phyloP scores from a whole-genome alignment of 352 stramenopile species.

The Peronospora tabacina region DNA sequence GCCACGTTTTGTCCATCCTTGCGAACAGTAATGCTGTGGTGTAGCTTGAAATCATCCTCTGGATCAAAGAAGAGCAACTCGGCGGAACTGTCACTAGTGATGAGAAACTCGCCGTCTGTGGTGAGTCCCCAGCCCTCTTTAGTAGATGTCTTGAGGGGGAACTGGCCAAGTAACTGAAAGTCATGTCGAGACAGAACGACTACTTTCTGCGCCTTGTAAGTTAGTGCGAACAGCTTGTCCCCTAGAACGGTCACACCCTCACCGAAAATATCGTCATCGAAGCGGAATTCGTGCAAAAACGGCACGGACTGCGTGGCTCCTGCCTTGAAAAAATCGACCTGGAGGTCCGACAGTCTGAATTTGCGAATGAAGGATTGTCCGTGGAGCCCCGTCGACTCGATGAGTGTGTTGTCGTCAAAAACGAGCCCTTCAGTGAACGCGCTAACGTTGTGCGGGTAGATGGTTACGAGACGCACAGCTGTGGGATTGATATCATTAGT shows the following conservation, averaged over 20 bases:
- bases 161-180: conserved; percentile 45
- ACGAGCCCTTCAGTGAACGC: conserved; percentile 73
- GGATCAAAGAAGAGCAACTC: conserved; percentile 79
- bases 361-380: conserved; percentile 63
- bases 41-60: conserved; percentile 37
- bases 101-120: conserved; percentile 68
- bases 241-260: conserved; percentile 68
- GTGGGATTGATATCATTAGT: conserved; percentile 18
- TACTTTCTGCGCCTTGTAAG: conserved; percentile 64
- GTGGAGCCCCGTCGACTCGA: conserved; percentile 71
- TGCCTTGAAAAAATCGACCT: conserved; percentile 10
- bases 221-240: conserved; percentile 76
- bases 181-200: conserved; percentile 50
- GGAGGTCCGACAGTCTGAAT: conserved; percentile 35
- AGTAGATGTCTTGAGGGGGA: conserved; percentile 61
- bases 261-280: conserved; percentile 57
- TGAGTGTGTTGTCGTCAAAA: conserved; percentile 47
- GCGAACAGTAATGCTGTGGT: conserved; percentile 48
- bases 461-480: conserved; percentile 43
- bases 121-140: conserved; percentile 88
- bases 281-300: conserved; percentile 43
- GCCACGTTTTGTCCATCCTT: conserved; percentile 35
- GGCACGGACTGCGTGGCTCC: conserved; percentile 10
- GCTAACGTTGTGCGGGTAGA: conserved; percentile 58
- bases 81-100: conserved; percentile 80